Conservation (phyloP, 108 stramenopile genomes). For the Fragilariopsis cylindrus region DNA sequence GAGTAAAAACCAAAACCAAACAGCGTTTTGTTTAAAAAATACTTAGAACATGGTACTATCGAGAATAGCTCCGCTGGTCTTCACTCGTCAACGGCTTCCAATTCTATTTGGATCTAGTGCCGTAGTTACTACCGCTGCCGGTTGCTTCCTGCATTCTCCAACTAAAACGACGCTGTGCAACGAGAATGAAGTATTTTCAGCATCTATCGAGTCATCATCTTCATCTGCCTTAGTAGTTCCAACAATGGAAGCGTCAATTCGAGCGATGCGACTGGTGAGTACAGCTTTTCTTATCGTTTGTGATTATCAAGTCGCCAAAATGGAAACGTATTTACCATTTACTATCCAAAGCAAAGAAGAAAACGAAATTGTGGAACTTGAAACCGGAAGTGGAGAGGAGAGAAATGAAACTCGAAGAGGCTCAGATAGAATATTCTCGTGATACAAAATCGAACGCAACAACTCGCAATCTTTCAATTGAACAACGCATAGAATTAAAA, state of each 20-base stretch:
- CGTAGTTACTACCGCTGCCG: background rate
- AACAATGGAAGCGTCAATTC: conserved; percentile 59
- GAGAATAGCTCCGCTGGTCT: background rate
- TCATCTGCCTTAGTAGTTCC: conserved; percentile 42
- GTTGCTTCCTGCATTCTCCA: conserved; percentile 5
- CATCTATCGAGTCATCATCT: conserved; percentile 1
- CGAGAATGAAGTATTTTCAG: background rate
- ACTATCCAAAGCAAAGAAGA: conserved; percentile 24
- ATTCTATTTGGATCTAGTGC: background rate
- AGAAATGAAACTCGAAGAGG: conserved; percentile 52
- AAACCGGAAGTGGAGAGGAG: conserved; percentile 37
- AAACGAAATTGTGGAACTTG: conserved; percentile 35
- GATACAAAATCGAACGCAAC: conserved; percentile 5
- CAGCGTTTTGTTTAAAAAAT: background rate
- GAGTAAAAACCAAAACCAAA: background rate
- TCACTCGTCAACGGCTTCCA: background rate
- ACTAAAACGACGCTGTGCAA: conserved; percentile 4
- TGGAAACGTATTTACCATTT: conserved; percentile 10
- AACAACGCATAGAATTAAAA: conserved; percentile 27
- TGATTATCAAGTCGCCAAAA: conserved; percentile 63
- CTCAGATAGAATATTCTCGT: conserved; percentile 59
- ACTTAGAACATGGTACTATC: background rate
- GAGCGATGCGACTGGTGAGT: conserved; percentile 52
- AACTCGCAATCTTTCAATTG: background rate
- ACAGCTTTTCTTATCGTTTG: conserved; percentile 57